Evolutionary conservation across 345 rosid species (phyloP).

Genomic region (Ceriops tagal): DNA sequence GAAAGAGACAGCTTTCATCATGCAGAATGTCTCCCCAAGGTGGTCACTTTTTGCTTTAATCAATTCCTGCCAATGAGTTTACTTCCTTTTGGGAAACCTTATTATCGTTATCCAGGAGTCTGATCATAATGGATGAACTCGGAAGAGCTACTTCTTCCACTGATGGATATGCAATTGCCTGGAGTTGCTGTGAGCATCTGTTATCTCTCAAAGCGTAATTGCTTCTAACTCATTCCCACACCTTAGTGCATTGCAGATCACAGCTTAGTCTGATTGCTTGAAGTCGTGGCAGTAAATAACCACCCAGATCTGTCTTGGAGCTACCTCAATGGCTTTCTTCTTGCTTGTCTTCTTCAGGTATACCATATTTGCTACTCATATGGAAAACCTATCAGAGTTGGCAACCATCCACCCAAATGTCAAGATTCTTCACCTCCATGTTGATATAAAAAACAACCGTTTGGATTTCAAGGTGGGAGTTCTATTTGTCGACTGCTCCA

Average conservation of each 20-base stretch:
- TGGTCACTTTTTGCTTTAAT: conserved; percentile 16
- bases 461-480: conserved; percentile 78
- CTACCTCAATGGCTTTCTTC: background rate
- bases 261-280: no score
- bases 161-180: conserved; percentile 89
- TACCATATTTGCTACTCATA: conserved; percentile 81
- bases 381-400: conserved; percentile 76
- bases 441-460: conserved; percentile 63
- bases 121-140: conserved; percentile 91
- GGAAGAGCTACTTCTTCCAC: conserved; percentile 98
- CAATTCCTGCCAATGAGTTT: background rate
- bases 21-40: conserved; percentile 90
- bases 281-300: background rate
- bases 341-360: conserved; percentile 50
- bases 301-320: no score
- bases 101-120: conserved; percentile 49
- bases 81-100: background rate
- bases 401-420: conserved; percentile 85
- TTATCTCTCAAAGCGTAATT: conserved; percentile 74
- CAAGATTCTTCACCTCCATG: conserved; percentile 75
- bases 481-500: background rate
- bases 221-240: conserved; percentile 4
- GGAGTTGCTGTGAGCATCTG: conserved; percentile 97
- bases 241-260: background rate
- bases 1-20: conserved; percentile 94